A percentile compares a stretch with the other conserved stretches of the same genome.
Evolutionary conservation across 345 rosid genomes (phyloP).

Genomic region (Sonneratia alba): DNA sequence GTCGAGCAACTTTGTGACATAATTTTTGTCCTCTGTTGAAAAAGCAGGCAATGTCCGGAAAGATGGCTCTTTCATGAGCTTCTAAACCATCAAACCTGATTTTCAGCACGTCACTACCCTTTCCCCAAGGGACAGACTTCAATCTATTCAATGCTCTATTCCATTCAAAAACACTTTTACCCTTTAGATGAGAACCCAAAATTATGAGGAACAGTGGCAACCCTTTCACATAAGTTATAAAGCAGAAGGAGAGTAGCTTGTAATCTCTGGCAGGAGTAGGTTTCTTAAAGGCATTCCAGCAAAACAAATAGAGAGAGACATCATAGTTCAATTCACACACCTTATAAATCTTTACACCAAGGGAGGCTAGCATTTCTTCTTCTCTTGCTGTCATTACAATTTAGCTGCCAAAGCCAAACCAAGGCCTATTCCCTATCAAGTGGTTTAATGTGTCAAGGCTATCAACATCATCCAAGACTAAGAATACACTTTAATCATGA

Average conservation of each 20-base stretch:
- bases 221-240: conserved; percentile 6
- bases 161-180: conserved; percentile 6
- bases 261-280: neutral
- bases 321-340: neutral
- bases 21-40: conserved; percentile 11
- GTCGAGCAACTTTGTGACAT: neutral
- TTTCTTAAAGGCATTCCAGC: conserved; percentile 12
- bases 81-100: conserved; percentile 14
- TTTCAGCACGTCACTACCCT: neutral
- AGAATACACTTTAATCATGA: conserved; percentile 2
- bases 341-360: conserved; percentile 5
- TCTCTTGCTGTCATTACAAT: conserved; percentile 15
- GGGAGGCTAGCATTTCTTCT: neutral
- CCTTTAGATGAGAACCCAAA: conserved; percentile 15
- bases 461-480: conserved; percentile 23
- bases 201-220: conserved; percentile 15
- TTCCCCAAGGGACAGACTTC: neutral
- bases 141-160: conserved; percentile 2
- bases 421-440: conserved; percentile 1
- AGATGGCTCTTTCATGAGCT: neutral
- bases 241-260: neutral
- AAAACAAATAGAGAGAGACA: conserved; percentile 12
- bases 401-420: conserved; percentile 17
- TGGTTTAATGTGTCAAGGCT: neutral
- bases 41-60: conserved; percentile 18